Conservation (phyloP, 495 filamentous ascomycete genomes). For the Sporormia fimetaria region DNA sequence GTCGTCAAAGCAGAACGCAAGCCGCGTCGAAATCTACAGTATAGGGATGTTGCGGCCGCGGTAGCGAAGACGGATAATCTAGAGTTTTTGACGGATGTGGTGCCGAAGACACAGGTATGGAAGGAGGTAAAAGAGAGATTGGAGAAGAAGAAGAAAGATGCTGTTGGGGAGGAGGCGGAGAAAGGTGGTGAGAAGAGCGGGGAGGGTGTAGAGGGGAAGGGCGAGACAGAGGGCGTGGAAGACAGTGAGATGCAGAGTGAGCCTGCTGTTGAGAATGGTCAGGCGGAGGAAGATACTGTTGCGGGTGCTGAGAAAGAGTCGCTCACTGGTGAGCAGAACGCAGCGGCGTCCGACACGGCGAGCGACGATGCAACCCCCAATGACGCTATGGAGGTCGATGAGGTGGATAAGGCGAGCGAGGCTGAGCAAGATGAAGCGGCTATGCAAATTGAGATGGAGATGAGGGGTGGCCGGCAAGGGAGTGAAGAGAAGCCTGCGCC, state of each 20-base stretch:
- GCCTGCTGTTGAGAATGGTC: neutral
- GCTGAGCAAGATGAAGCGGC: slow-evolving; percentile 17
- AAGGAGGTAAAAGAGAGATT: slow-evolving; percentile 55
- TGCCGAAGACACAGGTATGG: slow-evolving; percentile 74
- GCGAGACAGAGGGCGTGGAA: neutral
- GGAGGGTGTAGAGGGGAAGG: slow-evolving; percentile 4
- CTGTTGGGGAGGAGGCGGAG: slow-evolving; percentile 6
- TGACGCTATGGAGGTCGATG: slow-evolving; percentile 3
- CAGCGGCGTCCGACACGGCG: neutral
- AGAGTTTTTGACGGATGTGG: slow-evolving; percentile 84
- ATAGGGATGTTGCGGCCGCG: slow-evolving; percentile 89
- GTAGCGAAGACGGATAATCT: slow-evolving; percentile 85
- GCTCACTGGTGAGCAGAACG: neutral
- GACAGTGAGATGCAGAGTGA: neutral
- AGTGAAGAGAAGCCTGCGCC: slow-evolving; percentile 8
- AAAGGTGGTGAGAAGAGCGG: slow-evolving; percentile 4
- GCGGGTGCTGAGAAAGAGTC: slow-evolving; percentile 3
- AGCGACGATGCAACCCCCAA: too few relatives aligned
- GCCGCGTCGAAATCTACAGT: slow-evolving; percentile 87
- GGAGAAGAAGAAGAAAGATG: slow-evolving; percentile 4
- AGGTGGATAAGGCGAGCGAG: slow-evolving; percentile 3
- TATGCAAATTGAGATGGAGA: slow-evolving; percentile 26
- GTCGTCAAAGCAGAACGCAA: slow-evolving; percentile 84
- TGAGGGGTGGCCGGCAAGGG: slow-evolving; percentile 14
- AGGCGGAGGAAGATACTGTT: slow-evolving; percentile 4